These are phyloP conservation scores for Arctostaphylos glauca DNA, from an alignment of 148 eudicot species.

Conservation along the genomic window DNA sequence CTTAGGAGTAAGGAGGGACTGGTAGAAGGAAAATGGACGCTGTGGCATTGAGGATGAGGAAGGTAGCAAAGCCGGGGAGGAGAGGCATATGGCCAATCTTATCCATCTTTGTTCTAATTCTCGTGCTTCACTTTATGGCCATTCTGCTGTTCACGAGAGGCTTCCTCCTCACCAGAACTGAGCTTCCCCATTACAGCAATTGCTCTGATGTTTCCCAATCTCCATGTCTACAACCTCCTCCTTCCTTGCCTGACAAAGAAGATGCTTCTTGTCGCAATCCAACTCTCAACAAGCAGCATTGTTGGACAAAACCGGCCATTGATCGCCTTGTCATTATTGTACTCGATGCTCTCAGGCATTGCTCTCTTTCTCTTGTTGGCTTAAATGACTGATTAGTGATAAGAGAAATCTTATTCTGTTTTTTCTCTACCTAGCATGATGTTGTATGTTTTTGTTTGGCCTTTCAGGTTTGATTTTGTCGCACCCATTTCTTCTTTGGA, in stretches of 20 bases:
- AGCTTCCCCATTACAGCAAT: conserved; percentile 70
- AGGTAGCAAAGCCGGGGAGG: conserved; percentile 9
- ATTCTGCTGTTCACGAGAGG: conserved; percentile 84
- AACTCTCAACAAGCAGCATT: conserved; percentile 22
- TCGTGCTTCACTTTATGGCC: conserved; percentile 50
- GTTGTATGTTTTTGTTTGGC: not conserved
- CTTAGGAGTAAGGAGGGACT: not conserved
- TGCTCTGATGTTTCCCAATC: conserved; percentile 64
- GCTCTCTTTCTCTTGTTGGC: not conserved
- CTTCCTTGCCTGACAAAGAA: not conserved
- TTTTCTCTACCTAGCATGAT: not conserved
- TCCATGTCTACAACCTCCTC: conserved; percentile 39
- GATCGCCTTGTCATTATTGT: conserved; percentile 78
- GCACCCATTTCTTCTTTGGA: conserved; percentile 19
- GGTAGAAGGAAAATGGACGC: not conserved
- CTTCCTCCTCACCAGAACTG: conserved; percentile 90
- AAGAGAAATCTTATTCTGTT: not conserved
- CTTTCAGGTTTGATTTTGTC: not conserved
- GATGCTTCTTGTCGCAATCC: not conserved
- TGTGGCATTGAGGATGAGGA: not conserved
- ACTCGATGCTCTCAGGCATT: conserved; percentile 83
- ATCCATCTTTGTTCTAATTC: conserved; percentile 38
- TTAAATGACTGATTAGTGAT: conserved; percentile 1
- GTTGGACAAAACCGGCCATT: conserved; percentile 80
- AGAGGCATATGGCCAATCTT: conserved; percentile 40